Base-by-base conservation (phyloP, 345 rosid genomes). In the Bretschneidera sinensis region DNA sequence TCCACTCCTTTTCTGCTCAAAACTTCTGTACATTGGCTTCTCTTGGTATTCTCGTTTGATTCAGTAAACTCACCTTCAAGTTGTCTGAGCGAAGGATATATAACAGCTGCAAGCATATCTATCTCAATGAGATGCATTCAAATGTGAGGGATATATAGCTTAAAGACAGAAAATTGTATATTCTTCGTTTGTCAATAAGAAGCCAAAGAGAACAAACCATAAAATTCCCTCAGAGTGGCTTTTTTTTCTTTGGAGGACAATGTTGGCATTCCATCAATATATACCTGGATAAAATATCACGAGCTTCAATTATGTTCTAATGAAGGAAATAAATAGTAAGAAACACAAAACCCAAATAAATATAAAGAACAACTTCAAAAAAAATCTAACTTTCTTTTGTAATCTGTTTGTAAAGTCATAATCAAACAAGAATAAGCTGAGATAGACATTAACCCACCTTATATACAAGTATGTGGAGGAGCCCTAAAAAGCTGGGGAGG, bases 171-270 rank as follows among this genome's bases (percentile, higher is more conserved):
- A n/a, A n/a, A n/a, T n/a, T n/a, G n/a, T n/a, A n/a, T n/a, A n/a
- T n/a, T n/a, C 0, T 28, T 39, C 11, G 1, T 39, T 39, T 13
- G n/a, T 39, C 45, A 11, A 11, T 2, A 39, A 9, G 16, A 39
- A 39, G 21, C 22, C 25, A n/a, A 2, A 22, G 20, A 21, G 61
- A 67, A 63, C 74, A 74, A 39, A 87, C 95, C 88, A 23, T 84
- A 84, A 70, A 87, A 87, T 65, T 87, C 95, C 56, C 79, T 79
- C 15, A 81, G 72, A 35, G 81, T 69, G 18, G 86, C 88, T 67
- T 78, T 84, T 59, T 74, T 75, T 63, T 81, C 95, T 48, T 84
- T 70, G 0, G 78, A 78, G 33, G 85, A 83, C 65, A 81, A 21
- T 23, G 68, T 62, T 9, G 89, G 84, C 70, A 74, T 67, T 56